Evolutionary conservation across 352 stramenopile species (phyloP), one percentile per base, ranked within the genome.

Genomic region (Hyaloperonospora arabidopsidis): DNA sequence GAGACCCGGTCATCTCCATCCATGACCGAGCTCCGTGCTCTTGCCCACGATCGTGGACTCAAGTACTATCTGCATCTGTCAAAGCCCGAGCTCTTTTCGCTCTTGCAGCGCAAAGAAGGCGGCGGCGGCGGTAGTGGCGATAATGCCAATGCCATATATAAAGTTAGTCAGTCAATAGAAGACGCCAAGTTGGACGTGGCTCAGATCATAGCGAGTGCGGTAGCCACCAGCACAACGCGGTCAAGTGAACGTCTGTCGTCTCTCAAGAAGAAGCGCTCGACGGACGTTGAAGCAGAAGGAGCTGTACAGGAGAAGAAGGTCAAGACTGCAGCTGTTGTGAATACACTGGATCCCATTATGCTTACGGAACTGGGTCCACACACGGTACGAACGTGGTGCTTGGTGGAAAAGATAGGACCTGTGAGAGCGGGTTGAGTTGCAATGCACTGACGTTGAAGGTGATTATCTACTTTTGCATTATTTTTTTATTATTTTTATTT

Each of bases 331-430:
- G 25, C 25, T 29, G 7, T 73, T 44, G 78, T 84, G 29, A 94
- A 93, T 59, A 81, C 79, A 19, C 64, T 87, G 1, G 87, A 96
- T 59, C 87, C 87, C 29, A 95, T 96, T 53, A 93, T 95, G 84
- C 64, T 95, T 46, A 77, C 74, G 14, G 74, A 80, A 45, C 57
- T 96, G 23, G 80, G 77, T 5, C 70, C 70, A 19, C 67, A 94
- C 52, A 93, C 80, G 73, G 82, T 92, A 52, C 32, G 67, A 29
- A 3, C 7, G 25, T 7, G 25, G 25, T 29, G 67, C 17, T 11
- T 45, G 18, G 28, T 21, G 39, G 23, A 15, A 17, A 29, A 19
- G 14, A 47, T 19, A 17, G 29, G 22, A 23, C 10, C 4, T 22
- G 15, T 18, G 14, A 12, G 10, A 22, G 25, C 22, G 28, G 29